phyloP scores from a whole-genome alignment of 345 rosid genomes.

The Citrus medica region DNA sequence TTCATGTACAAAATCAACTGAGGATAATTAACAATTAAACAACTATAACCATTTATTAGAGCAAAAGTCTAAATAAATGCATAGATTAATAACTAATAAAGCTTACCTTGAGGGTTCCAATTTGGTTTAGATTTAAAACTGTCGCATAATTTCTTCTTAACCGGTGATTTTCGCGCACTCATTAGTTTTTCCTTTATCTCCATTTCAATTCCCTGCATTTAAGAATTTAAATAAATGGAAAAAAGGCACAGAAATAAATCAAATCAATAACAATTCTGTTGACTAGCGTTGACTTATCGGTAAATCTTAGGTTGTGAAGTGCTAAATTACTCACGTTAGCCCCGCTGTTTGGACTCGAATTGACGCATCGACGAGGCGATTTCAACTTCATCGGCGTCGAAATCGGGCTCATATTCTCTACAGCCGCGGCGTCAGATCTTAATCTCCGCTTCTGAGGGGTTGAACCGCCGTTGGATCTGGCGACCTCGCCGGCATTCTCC shows the following conservation, averaged over 20 bases:
- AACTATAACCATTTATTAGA: neutral
- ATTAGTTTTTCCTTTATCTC: conserved; percentile 12
- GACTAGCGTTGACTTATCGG: neutral
- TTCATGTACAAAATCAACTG: neutral
- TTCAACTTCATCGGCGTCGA: conserved; percentile 42
- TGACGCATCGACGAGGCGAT: conserved; percentile 46
- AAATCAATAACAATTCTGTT: neutral
- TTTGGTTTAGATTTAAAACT: conserved; percentile 24
- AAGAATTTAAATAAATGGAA: neutral
- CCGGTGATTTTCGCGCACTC: conserved; percentile 20
- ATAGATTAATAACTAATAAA: neutral
- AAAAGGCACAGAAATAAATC: neutral
- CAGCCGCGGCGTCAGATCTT: conserved; percentile 36
- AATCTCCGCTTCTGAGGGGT: conserved; percentile 52
- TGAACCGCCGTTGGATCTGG: conserved; percentile 31
- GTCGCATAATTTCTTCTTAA: conserved; percentile 19
- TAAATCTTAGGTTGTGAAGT: neutral
- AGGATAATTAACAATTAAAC: neutral
- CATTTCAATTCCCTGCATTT: conserved; percentile 27
- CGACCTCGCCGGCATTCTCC: conserved; percentile 18
- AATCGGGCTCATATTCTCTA: neutral
- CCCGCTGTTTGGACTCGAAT: conserved; percentile 31
- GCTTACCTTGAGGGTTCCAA: conserved; percentile 72
- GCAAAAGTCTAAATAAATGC: neutral
- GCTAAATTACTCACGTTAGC: conserved; percentile 17